Conservation (phyloP, 2,329 filamentous ascomycete genomes). For the Alternaria novae-zelandiae region DNA sequence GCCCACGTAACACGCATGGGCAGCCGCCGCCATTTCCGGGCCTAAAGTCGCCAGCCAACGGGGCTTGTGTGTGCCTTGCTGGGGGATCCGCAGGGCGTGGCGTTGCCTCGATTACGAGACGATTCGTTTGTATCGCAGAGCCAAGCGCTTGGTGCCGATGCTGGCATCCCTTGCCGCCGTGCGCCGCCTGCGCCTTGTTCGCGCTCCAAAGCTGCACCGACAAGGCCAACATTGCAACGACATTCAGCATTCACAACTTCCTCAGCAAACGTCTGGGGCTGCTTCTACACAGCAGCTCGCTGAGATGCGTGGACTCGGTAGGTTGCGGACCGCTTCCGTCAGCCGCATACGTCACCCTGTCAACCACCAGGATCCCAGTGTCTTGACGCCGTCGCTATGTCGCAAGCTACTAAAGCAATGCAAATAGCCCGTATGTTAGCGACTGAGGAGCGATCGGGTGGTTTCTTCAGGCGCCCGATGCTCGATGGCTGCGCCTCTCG, state of each 20-base stretch:
- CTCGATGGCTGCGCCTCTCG: background rate
- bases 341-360: background rate
- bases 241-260: background rate
- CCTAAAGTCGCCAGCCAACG: slow-evolving; percentile 1
- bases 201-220: background rate
- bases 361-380: background rate
- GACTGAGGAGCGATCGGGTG: background rate
- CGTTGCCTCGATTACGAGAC: slow-evolving; percentile 12
- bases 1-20: slow-evolving; percentile 12
- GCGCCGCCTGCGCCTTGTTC: background rate
- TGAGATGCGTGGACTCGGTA: background rate
- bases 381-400: background rate
- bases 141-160: slow-evolving; percentile 6
- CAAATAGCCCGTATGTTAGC: background rate
- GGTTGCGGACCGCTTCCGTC: background rate
- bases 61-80: background rate
- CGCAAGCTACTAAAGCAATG: background rate
- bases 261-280: background rate
- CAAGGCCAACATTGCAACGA: background rate
- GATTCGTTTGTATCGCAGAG: slow-evolving; percentile 1
- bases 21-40: slow-evolving; percentile 5
- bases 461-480: background rate
- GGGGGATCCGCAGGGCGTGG: slow-evolving; percentile 3
- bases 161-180: background rate
- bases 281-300: background rate